Conservation (phyloP, 352 stramenopile genomes). For the Globisporangium yorkense region DNA sequence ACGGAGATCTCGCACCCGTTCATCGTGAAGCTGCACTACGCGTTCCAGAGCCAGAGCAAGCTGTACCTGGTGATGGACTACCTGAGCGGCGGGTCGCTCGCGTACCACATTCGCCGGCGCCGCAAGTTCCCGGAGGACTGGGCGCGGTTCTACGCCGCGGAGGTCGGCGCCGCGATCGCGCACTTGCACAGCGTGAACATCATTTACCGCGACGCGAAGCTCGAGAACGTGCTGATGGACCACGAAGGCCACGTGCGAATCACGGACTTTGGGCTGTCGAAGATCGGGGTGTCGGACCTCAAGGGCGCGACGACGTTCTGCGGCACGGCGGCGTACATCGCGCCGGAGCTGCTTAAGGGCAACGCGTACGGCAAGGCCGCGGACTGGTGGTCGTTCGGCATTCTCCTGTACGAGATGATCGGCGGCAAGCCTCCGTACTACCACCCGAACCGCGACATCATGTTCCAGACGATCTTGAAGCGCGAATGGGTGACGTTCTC, state of each 20-base stretch:
- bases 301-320: slow-evolving; percentile 91
- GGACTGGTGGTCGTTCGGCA: slow-evolving; percentile 95
- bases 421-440: slow-evolving; percentile 89
- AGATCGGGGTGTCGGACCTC: slow-evolving; percentile 84
- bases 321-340: slow-evolving; percentile 92
- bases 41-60: slow-evolving; percentile 92
- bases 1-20: slow-evolving; percentile 92
- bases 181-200: slow-evolving; percentile 94
- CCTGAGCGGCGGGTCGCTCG: slow-evolving; percentile 86
- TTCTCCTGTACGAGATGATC: slow-evolving; percentile 95
- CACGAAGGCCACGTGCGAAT: slow-evolving; percentile 92
- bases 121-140: slow-evolving; percentile 88
- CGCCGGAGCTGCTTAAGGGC: slow-evolving; percentile 87
- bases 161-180: slow-evolving; percentile 89
- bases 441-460: slow-evolving; percentile 88
- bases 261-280: slow-evolving; percentile 93
- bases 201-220: slow-evolving; percentile 95
- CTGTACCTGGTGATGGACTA: slow-evolving; percentile 94
- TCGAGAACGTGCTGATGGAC: slow-evolving; percentile 95
- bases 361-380: slow-evolving; percentile 88
- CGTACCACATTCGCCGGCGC: slow-evolving; percentile 83
- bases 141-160: slow-evolving; percentile 91
- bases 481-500: slow-evolving; percentile 95
- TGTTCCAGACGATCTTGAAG: slow-evolving; percentile 91
- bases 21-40: slow-evolving; percentile 93